Evolutionary conservation across 306 rosid genomes (phyloP), one percentile per base, ranked within the genome.

Genomic region (Quercus variabilis): DNA sequence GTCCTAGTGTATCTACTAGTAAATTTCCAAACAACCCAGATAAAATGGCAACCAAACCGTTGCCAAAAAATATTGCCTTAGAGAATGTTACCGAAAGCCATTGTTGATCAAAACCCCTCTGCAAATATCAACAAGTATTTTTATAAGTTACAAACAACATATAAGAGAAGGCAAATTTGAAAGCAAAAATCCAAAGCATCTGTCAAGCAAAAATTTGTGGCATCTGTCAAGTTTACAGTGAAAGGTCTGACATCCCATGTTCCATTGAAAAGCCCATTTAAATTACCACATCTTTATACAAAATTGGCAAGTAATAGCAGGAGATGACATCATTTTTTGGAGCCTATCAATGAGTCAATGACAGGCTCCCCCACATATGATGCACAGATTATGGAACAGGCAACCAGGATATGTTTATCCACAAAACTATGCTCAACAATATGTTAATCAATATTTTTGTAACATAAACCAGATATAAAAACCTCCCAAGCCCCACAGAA

Each of bases 61-160:
- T 95, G 78, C 99, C 98, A 83, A 91, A 91, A 86, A 95, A 91
- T 83, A 95, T 90, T 49, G 96, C 98, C 87, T 95, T 95, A 2
- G 99, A 89, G 81, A 95, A 95, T 86, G 96, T 90, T 55, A 91
- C 76, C 3, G 99, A 93, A 72, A 92, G 84, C 99, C 99, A 95
- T 83, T 95, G 97, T 85, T 90, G 97, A 35, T 95, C 98, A 79
- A 93, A 95, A 74, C 96, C 91, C 85, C 98, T 93, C 99, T 95
- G 94, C 81, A 85, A 78, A 74, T 52, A 77, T 76, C 80, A 74
- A 51, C 43, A 65, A 67, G 23, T 33, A 75, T 6, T 21, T 52
- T 25, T 11, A 25, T 17, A 12, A 70, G 69, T 65, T 73, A 78
- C 10, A 73, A 25, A 30, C 52, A 60, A 64, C 49, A 65, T 28